These are phyloP conservation scores for Xylaria sp. DNA, from an alignment of 2,329 filamentous ascomycete species.

Conservation along the genomic window DNA sequence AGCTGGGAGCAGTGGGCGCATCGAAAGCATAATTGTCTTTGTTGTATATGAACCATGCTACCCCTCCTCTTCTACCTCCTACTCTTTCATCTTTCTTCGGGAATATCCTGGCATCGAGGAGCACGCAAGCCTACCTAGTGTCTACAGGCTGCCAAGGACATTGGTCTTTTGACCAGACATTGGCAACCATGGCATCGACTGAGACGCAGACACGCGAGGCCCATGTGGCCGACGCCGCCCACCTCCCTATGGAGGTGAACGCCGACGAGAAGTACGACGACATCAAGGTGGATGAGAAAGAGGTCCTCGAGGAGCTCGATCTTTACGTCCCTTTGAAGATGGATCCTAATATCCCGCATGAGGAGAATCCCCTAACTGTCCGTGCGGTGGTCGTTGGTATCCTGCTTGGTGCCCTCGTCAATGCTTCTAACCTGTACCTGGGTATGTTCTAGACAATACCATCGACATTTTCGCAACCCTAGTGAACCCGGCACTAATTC, in stretches of 20 bases:
- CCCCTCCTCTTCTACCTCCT: constrained; percentile 1
- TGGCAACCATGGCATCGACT: constrained; percentile 35
- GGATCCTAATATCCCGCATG: constrained; percentile 42
- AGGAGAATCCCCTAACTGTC: constrained; percentile 54
- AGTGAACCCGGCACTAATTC: constrained; percentile 11
- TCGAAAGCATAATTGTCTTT: background rate
- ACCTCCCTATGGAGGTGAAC: constrained; percentile 30
- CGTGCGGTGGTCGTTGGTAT: constrained; percentile 59
- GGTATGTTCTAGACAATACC: constrained; percentile 46
- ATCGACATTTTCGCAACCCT: background rate
- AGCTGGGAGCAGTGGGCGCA: background rate
- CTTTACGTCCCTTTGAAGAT: constrained; percentile 49
- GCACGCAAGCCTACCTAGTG: constrained; percentile 3
- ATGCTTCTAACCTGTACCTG: constrained; percentile 64
- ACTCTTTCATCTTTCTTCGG: background rate
- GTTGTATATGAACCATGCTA: constrained; percentile 25
- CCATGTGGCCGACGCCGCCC: constrained; percentile 30
- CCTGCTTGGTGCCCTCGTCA: constrained; percentile 59
- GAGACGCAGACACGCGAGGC: constrained; percentile 32
- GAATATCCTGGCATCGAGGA: constrained; percentile 18
- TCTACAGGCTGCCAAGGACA: constrained; percentile 24
- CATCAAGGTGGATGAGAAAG: constrained; percentile 38
- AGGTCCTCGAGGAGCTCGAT: constrained; percentile 44
- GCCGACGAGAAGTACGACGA: constrained; percentile 35
- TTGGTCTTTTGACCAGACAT: constrained; percentile 29